Conservation (phyloP, 2,329 filamentous ascomycete genomes). For the Periconia sp. region DNA sequence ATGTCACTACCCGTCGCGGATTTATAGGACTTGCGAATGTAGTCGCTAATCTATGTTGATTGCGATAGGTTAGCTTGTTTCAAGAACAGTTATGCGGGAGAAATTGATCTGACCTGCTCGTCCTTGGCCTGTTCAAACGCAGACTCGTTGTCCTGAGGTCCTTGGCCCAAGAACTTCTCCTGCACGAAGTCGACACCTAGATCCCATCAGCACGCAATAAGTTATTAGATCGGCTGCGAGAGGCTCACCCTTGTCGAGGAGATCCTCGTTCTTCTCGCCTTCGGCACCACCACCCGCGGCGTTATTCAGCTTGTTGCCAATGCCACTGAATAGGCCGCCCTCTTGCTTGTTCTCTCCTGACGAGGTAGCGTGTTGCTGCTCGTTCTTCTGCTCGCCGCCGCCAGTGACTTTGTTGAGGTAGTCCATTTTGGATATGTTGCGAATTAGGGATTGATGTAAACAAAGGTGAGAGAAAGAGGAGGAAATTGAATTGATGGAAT, state of each 20-base stretch:
- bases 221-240: background rate
- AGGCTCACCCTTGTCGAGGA: constrained; percentile 73
- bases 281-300: constrained; percentile 71
- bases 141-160: constrained; percentile 59
- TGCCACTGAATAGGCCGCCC: constrained; percentile 57
- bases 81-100: background rate
- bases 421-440: constrained; percentile 43
- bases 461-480: constrained; percentile 1
- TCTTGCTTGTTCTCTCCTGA: constrained; percentile 37
- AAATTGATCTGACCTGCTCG: constrained; percentile 53
- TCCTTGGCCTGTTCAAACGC: constrained; percentile 84
- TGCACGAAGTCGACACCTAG: constrained; percentile 76
- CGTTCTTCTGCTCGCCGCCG: constrained; percentile 38
- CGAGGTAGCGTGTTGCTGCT: constrained; percentile 25
- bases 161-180: constrained; percentile 70
- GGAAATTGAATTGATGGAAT: background rate
- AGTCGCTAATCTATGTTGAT: constrained; percentile 61
- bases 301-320: constrained; percentile 71
- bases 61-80: background rate
- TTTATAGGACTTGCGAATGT: constrained; percentile 73
- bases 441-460: constrained; percentile 3
- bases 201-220: constrained; percentile 7
- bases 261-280: constrained; percentile 80
- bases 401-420: constrained; percentile 52
- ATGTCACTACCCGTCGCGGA: constrained; percentile 66